Percentiles rank a stretch among this genome's conserved stretches.
Evolutionary conservation across 768 basidiomycete species (phyloP).

Genomic region (Crepidotus variabilis): DNA sequence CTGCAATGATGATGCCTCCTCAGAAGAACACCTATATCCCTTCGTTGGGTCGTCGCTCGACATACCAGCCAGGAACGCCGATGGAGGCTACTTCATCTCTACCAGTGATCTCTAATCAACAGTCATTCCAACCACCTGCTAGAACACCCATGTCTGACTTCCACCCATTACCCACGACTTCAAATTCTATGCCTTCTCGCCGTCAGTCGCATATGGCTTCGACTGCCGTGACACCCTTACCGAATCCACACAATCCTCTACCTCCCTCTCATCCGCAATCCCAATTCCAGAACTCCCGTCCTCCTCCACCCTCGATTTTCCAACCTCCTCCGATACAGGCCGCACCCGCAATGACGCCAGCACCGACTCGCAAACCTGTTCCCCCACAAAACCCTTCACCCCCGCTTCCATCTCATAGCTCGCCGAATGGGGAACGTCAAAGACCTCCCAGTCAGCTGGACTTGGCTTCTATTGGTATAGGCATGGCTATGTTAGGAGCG

Average conservation of each 20-base stretch:
- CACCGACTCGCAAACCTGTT: not conserved
- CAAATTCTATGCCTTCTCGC: not conserved
- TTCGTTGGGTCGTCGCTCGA: not conserved
- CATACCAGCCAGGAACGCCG: not conserved
- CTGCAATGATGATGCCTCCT: conserved; percentile 11
- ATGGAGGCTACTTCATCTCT: conserved; percentile 2
- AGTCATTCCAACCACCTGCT: conserved; percentile 2
- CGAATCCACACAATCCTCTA: not conserved
- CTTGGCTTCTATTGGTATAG: conserved; percentile 19
- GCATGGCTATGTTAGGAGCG: conserved; percentile 22
- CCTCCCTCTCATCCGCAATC: not conserved
- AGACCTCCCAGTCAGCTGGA: conserved; percentile 7
- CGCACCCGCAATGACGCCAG: not conserved
- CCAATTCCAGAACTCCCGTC: not conserved
- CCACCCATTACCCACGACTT: too few species aligned
- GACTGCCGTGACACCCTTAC: not conserved
- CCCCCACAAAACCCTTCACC: not conserved
- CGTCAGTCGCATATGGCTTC: conserved; percentile 6
- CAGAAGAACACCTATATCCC: conserved; percentile 1
- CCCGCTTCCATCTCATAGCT: not conserved
- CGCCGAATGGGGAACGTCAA: conserved; percentile 3
- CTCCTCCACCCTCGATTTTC: not conserved
- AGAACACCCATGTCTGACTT: too few species aligned
- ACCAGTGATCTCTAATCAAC: conserved; percentile 1
- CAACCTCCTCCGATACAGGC: not conserved